Conservation (phyloP, 73 alveolate genomes). For the Paramecium sexaurelia region DNA sequence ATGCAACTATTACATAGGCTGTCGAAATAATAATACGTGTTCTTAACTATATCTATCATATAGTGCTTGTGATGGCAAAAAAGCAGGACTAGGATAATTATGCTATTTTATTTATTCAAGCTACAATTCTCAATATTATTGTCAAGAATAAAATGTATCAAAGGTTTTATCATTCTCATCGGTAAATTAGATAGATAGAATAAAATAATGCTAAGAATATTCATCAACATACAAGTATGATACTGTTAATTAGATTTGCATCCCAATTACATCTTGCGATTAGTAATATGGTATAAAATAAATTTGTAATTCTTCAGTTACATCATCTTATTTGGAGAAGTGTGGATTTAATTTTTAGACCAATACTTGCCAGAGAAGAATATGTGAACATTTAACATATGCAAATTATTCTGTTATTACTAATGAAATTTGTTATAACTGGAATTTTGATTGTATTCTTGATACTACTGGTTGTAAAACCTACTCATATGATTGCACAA, state of each 20-base stretch:
- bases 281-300: background rate
- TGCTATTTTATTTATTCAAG: background rate
- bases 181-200: background rate
- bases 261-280: background rate
- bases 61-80: background rate
- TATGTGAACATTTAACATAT: background rate
- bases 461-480: background rate
- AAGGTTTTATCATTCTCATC: background rate
- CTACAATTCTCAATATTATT: background rate
- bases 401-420: background rate
- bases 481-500: background rate
- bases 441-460: background rate
- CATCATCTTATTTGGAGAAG: background rate
- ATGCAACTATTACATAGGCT: background rate
- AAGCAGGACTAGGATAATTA: background rate
- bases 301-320: background rate
- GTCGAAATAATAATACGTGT: background rate
- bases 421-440: background rate
- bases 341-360: background rate
- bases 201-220: background rate
- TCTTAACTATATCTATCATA: background rate
- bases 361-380: background rate
- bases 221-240: background rate
- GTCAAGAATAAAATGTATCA: background rate
- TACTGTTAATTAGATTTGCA: background rate